Evolutionary conservation across 2,329 filamentous ascomycete genomes (phyloP), one percentile per base, ranked within the genome.

Genomic region (Fusarium sp.): DNA sequence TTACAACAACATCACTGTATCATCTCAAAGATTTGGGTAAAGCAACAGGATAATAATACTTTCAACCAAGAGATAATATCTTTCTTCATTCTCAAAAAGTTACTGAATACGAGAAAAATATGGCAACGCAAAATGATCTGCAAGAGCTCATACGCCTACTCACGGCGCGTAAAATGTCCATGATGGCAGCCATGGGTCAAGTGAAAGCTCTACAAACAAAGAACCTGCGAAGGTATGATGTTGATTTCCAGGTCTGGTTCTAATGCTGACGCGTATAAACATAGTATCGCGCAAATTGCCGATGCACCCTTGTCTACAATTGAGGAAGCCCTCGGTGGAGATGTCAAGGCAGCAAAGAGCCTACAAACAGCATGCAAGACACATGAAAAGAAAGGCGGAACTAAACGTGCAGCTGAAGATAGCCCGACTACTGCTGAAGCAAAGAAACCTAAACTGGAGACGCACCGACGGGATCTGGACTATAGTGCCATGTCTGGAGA

Each of bases 121-220:
- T 89, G 87, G 82, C 86, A 9, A 81, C 84, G 2, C 86, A 88
- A 66, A 83, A 87, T 63, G 88, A 90, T 68, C 78, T 90, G 22
- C 87, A 90, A 71, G 88, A 89, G 73, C 83, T 90, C 17, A 81
- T 90, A 54, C 87, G 87, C 46, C 81, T 90, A 56, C 79, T 90
- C 69, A 90, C 86, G 5, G 82, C 84, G 46, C 86, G 87, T 54
- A 90, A 88, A 73, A 78, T 88, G 53, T 81, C 87, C 5, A 87
- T 90, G 79, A 81, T 90, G 77, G 83, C 84, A 54, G 88, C 88
- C 26, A 87, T 90, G 83, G 77, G 80, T 43, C 85, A 88, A 66
- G 82, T 90, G 60, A 89, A 87, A 75, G 81, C 85, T 5, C 80
- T 90, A 2, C 88, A 90, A 74, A 73, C 78, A 4, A 85, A 83